Evolutionary conservation across 768 basidiomycete species (phyloP), one percentile per base, ranked within the genome.

Genomic region (Ephemerocybe angulata): DNA sequence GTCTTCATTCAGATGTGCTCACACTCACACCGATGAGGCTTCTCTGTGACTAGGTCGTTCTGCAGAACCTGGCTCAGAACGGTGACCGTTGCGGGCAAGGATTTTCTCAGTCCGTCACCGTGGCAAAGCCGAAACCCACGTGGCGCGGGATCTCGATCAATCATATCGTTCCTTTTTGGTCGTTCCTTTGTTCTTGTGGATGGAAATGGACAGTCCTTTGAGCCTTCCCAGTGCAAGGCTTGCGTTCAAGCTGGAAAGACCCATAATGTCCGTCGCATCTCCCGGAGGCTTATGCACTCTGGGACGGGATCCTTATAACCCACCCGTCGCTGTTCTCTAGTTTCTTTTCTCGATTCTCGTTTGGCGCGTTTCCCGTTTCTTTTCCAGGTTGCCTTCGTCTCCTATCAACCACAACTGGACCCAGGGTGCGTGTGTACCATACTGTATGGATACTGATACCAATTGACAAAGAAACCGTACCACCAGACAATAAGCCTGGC

Each of bases 401-500:
- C 58, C 58, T 50, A 50, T 21, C 48, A 33, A 50, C 57, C 59
- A 57, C 58, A 56, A 53, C 62, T 62, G 55, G 48, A 53, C 59
- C 55, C 63, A 50, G 60, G 62, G 62, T 64, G 63, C 63, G 65
- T 66, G 65, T 60, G 63, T 60, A 58, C 27, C 7, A 41, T 56
- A n/a, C n/a, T 37, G 41, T 50, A 25, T 51, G 42, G 24, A 31
- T 58, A 53, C 58, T 46, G 53, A 53, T 60, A 52, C 58, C 60
- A 59, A 46, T 40, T 56, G 50, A 56, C 55, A 56, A 56, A 56
- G 55, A 37, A 50, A 44, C 55, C 40, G 49, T 27, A 29, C 22
- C 31, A 58, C 58, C 57, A 49, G 67, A 72, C 70, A 72, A 72
- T 72, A 72, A 70, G 67, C 63, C 17, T 55, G 59, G 46, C 49